Conservation (phyloP, 176 grass and related monocot genomes). For the Cenchrus purpureus region DNA sequence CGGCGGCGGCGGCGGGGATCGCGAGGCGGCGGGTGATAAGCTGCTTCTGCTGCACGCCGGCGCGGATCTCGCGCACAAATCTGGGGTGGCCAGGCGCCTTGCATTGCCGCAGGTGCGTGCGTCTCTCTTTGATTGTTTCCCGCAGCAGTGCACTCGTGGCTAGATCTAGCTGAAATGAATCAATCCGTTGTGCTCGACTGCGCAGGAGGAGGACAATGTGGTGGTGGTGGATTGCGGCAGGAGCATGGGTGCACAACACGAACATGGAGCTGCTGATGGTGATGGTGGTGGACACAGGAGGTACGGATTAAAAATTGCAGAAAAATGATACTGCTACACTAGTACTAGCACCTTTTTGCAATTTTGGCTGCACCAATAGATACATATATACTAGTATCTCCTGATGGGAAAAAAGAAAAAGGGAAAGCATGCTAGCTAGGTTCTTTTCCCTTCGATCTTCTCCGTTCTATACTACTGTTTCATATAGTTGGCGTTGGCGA, state of each 20-base stretch:
- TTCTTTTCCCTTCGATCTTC: neutral
- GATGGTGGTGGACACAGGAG: constrained; percentile 29
- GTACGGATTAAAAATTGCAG: constrained; percentile 45
- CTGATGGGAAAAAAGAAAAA: neutral
- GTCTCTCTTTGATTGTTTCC: neutral
- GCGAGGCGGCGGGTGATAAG: neutral
- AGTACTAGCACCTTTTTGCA: neutral
- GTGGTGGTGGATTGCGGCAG: constrained; percentile 27
- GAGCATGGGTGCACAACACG: neutral
- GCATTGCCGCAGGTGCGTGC: constrained; percentile 48
- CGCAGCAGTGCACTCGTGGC: neutral
- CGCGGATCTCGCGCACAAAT: constrained; percentile 56
- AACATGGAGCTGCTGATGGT: neutral
- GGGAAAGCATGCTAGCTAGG: neutral
- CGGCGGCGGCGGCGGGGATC: neutral
- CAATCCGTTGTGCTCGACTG: neutral
- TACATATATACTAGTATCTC: neutral
- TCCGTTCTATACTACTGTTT: constrained; percentile 31
- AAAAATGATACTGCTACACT: neutral
- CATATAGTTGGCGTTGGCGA: constrained; percentile 26
- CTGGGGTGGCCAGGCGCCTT: constrained; percentile 40
- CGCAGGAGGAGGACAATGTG: constrained; percentile 27
- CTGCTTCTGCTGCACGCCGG: constrained; percentile 51
- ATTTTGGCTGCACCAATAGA: constrained; percentile 4
- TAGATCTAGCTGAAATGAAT: constrained; percentile 40